Conservation (phyloP, 2,329 filamentous ascomycete genomes). For the Nothopassalora personata region DNA sequence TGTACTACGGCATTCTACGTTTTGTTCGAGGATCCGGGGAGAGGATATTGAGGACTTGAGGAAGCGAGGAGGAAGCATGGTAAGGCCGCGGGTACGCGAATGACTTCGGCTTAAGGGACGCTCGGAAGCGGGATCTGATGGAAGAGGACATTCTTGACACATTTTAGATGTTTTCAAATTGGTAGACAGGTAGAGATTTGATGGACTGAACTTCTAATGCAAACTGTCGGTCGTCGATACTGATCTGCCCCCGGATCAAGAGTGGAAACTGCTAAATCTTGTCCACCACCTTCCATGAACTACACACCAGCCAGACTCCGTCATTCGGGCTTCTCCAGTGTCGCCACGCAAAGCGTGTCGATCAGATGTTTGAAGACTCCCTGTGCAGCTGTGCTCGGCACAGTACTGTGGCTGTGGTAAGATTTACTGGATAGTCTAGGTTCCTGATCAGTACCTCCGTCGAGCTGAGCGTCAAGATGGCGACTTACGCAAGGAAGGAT, state of each 20-base stretch:
- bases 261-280: not conserved
- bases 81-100: not conserved
- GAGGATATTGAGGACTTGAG: not conserved
- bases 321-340: not conserved
- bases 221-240: too few species aligned
- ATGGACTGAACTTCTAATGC: too few species aligned
- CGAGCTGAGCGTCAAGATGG: not conserved
- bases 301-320: constrained; percentile 55
- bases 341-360: not conserved
- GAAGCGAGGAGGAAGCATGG: not conserved
- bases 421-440: not conserved
- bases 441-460: not conserved
- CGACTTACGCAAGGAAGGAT: not conserved
- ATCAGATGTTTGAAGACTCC: not conserved
- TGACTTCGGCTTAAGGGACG: too few species aligned
- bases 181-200: too few species aligned
- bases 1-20: not conserved
- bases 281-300: constrained; percentile 42
- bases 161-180: too few species aligned
- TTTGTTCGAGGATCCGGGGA: not conserved
- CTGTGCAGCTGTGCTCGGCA: not conserved
- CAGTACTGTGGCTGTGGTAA: not conserved
- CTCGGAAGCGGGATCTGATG: too few species aligned
- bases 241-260: too few species aligned
- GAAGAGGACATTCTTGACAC: too few species aligned